Evolutionary conservation across 2,329 filamentous ascomycete species (phyloP), one percentile per base, ranked within the genome.

Genomic region (Ophiocordyceps sinensis): DNA sequence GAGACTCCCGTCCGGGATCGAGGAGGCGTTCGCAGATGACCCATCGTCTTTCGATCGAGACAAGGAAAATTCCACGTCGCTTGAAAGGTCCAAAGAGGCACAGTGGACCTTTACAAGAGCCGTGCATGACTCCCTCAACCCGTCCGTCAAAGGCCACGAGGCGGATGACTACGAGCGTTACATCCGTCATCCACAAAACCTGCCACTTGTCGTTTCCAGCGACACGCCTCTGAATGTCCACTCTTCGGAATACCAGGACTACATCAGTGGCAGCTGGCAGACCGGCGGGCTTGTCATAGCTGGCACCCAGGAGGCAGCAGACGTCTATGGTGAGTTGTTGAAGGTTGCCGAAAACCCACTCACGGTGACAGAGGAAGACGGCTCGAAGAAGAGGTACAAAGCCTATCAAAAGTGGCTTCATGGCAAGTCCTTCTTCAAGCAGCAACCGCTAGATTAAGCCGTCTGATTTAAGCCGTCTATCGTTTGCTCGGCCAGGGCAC

Each of bases 381-480:
- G 79, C 37, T 72, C 74, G 34, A 96, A 94, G 73, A 95, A 96
- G 71, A 71, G 91, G 51, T 98, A 98, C 61, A 96, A 94, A 64
- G 85, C 88, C 10, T 98, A 98, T 62, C 69, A 81, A 53, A 93
- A 95, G 63, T 98, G 91, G 89, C 68, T 98, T 55, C 75, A 79
- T 46, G 89, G 89, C 15, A 96, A 95, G 67, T 94, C 86, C 53
- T 73, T 96, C 53, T 96, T 96, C 60, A 96, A 96, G 63, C 88
- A 95, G 68, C 77, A 81, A 59, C 77, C 80, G 37, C 68, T 75
- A 40, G 73, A 75, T 47, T 75, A 63, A 63, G 50, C 44, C 23
- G 7, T 4, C 15, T 30, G 36, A 23, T 3, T 13, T 23, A 2
- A 17, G 10, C 37, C n/a, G 11, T 26, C 23, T 26, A 26, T 7